Conservation (phyloP, 2,329 filamentous ascomycete species). For the Aspergillus awamori region DNA sequence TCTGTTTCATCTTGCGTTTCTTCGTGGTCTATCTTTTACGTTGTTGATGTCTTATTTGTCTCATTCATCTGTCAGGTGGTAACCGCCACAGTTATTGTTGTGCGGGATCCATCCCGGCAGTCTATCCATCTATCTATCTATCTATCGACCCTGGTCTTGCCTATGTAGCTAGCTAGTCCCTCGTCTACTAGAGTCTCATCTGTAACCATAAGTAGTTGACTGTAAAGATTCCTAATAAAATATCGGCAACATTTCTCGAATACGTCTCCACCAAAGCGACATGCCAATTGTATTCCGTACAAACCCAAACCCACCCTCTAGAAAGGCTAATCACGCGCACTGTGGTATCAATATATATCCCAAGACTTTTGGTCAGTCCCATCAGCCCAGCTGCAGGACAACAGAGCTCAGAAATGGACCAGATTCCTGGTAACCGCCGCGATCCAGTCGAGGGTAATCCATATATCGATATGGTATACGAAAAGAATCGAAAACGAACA, state of each 20-base stretch:
- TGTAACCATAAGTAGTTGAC: slow-evolving; percentile 1
- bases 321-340: neutral
- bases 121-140: neutral
- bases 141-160: neutral
- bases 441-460: slow-evolving; percentile 4
- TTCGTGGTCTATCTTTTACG: neutral
- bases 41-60: neutral
- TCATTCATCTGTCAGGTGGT: neutral
- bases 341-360: slow-evolving; percentile 3
- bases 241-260: neutral
- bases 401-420: neutral
- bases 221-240: neutral
- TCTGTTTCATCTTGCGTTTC: neutral
- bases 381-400: slow-evolving; percentile 15
- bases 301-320: neutral
- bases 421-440: slow-evolving; percentile 3
- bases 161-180: neutral
- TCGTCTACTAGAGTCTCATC: neutral
- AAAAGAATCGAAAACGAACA: neutral
- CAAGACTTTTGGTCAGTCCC: slow-evolving; percentile 4
- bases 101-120: neutral
- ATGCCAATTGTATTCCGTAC: neutral
- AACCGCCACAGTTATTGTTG: neutral
- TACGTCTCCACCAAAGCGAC: neutral
- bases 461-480: neutral